Percentiles rank a stretch among this genome's conserved stretches.
Conservation (phyloP, 2,329 filamentous ascomycete species). For the Colletotrichum sp. region DNA sequence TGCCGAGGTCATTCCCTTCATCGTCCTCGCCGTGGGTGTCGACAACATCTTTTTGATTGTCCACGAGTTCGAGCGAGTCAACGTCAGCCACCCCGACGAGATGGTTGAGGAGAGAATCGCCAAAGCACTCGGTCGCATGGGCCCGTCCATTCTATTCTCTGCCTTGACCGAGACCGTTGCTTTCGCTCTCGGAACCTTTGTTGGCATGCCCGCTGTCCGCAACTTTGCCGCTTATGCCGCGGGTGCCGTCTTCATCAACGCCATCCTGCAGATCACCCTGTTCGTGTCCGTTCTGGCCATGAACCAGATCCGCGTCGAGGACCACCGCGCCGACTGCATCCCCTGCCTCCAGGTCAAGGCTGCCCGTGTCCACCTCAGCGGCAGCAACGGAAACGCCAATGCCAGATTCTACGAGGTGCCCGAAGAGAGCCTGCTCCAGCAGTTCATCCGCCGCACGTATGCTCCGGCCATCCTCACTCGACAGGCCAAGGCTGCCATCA, state of each 20-base stretch:
- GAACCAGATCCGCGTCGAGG: conserved; percentile 91
- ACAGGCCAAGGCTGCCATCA: conserved; percentile 77
- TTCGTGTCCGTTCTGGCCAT: conserved; percentile 91
- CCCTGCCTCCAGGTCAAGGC: conserved; percentile 85
- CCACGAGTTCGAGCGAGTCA: conserved; percentile 96
- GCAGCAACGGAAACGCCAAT: conserved; percentile 62
- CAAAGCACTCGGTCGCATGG: conserved; percentile 92
- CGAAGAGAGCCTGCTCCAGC: conserved; percentile 83
- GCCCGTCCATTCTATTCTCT: conserved; percentile 93
- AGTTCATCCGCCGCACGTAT: conserved; percentile 89
- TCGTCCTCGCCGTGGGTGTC: conserved; percentile 94
- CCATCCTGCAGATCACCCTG: conserved; percentile 95
- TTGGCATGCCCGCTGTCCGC: conserved; percentile 96
- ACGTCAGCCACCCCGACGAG: conserved; percentile 88
- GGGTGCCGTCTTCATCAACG: conserved; percentile 96
- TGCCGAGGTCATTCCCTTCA: conserved; percentile 96
- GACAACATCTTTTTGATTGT: conserved; percentile 99
- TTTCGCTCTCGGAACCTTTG: conserved; percentile 90
- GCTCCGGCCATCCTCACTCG: conserved; percentile 82
- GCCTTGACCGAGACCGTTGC: conserved; percentile 94
- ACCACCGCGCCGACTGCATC: conserved; percentile 87
- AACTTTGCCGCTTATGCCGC: conserved; percentile 98
- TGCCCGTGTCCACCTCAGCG: conserved; percentile 69
- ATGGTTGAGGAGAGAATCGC: conserved; percentile 86
- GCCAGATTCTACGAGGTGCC: conserved; percentile 74